A percentile compares a stretch with the other conserved stretches of the same genome.
Evolutionary conservation across 78 protist genomes (phyloP).

Genomic region (Dictyostelium citrinum): DNA sequence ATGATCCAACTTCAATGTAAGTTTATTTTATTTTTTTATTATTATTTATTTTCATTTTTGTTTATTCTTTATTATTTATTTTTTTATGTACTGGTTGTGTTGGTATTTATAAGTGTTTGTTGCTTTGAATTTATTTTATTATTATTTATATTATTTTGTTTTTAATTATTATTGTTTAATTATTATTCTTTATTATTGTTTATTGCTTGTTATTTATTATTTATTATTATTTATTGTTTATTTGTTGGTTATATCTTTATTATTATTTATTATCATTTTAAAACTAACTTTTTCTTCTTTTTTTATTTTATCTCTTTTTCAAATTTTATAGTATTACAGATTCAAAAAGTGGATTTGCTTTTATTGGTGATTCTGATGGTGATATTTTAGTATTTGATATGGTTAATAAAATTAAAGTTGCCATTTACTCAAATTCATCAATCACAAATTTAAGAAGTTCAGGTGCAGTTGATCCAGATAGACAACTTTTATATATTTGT

Average conservation of each 20-base stretch:
- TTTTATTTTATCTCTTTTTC: not conserved
- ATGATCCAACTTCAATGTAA: not conserved
- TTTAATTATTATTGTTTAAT: too few species aligned
- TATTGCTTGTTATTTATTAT: not conserved
- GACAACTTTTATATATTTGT: not conserved
- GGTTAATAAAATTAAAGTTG: not conserved
- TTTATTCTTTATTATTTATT: too few species aligned
- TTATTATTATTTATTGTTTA: not conserved
- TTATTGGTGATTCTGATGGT: slow-evolving; percentile 20
- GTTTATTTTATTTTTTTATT: not conserved
- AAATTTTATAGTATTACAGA: not conserved
- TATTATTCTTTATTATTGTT: not conserved
- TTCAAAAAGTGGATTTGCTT: not conserved
- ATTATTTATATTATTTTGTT: too few species aligned
- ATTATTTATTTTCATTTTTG: not conserved
- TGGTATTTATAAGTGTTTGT: too few species aligned
- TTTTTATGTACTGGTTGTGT: too few species aligned
- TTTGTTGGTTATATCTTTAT: too few species aligned
- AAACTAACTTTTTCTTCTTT: not conserved
- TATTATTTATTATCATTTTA: not conserved
- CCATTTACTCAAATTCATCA: not conserved
- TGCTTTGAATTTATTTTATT: too few species aligned
- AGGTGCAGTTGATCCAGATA: not conserved
- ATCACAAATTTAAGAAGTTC: not conserved
- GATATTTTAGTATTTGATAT: not conserved